Evolutionary conservation across 805 yeast species (phyloP).

Genomic region (Wickerhamomyces canadensis): DNA sequence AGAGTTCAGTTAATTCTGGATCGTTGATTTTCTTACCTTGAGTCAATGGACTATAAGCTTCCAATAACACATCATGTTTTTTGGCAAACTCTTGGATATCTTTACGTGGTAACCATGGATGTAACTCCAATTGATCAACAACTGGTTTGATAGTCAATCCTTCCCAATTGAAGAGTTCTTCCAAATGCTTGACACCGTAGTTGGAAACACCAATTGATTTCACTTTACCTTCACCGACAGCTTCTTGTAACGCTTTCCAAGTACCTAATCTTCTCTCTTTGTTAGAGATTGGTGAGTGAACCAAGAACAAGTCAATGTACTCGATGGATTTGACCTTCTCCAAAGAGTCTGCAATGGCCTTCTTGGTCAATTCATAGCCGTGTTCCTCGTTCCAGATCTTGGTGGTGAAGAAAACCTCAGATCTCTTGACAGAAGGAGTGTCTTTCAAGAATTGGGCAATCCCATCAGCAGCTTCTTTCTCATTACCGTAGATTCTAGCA

Average conservation of each 20-base stretch:
- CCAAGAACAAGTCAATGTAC: constrained; percentile 66
- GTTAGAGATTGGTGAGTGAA: constrained; percentile 59
- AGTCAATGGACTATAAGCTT: constrained; percentile 22
- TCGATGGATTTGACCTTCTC: constrained; percentile 43
- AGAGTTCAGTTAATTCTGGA: constrained; percentile 17
- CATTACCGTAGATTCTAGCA: constrained; percentile 17
- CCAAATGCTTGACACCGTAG: constrained; percentile 59
- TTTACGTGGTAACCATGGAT: constrained; percentile 23
- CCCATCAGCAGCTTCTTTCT: constrained; percentile 17
- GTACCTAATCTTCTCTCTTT: constrained; percentile 47
- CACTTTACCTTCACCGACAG: constrained; percentile 51
- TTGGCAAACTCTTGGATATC: constrained; percentile 18
- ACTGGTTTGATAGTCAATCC: constrained; percentile 55
- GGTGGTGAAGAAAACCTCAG: constrained; percentile 21
- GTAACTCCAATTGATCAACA: constrained; percentile 55
- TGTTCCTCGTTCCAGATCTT: constrained; percentile 13
- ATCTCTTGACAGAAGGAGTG: constrained; percentile 15
- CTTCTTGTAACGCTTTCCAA: constrained; percentile 73
- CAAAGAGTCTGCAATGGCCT: constrained; percentile 48
- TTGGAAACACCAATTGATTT: constrained; percentile 76
- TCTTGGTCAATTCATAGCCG: constrained; percentile 8
- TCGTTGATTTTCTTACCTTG: constrained; percentile 18
- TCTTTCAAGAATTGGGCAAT: constrained; percentile 19
- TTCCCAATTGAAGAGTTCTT: constrained; percentile 56
- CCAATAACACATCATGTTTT: constrained; percentile 15